Base-by-base conservation (phyloP, 2,329 filamentous ascomycete species). In the Fusarium camptoceras region DNA sequence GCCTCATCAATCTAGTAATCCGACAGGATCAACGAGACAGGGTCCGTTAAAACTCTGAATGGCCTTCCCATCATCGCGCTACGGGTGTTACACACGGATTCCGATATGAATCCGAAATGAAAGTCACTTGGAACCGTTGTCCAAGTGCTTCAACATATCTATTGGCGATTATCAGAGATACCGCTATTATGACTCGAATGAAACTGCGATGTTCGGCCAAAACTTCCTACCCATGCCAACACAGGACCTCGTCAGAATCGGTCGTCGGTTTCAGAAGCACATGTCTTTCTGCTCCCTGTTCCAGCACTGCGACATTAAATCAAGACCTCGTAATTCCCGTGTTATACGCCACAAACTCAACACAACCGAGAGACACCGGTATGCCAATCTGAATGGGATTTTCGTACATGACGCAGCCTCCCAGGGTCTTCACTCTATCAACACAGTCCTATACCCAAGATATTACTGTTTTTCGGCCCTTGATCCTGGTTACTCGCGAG, bases 151-250 rank as follows among this genome's bases (percentile, higher is more conserved):
- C 47, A 66, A 53, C 60, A 62, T 61, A 51, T 56, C 64, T 57
- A 75, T 75, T 75, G 73, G 73, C 49, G 71, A 73, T 44, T 37
- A 60, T 30, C 46, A 60, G 55, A 43, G 55, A 73, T 64, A 73
- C 73, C 73, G 73, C 73, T 64, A 64, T 72, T 74, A 74, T 75
- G 73, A 75, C 73, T 73, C 73, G 63, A 66, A 24, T 27, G 54
- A 25, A 48, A 28, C 31, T 66, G 64, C 64, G 55, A 63, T 66
- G 28, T 46, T 70, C 66, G 69, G 63, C 59, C 62, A 70, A 54
- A 63, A 54, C 46, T 24, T 73, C 43, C 34, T 63, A 46, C 61
- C 70, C 73, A 75, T 64, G 65, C 50, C 58, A 58, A 68, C 53
- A 43, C 51, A 71, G 53, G 31, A 56, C 55, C 51, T 68, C 62